Base-by-base conservation (phyloP, 108 stramenopile species). In the Cyclotella kingstonii region DNA sequence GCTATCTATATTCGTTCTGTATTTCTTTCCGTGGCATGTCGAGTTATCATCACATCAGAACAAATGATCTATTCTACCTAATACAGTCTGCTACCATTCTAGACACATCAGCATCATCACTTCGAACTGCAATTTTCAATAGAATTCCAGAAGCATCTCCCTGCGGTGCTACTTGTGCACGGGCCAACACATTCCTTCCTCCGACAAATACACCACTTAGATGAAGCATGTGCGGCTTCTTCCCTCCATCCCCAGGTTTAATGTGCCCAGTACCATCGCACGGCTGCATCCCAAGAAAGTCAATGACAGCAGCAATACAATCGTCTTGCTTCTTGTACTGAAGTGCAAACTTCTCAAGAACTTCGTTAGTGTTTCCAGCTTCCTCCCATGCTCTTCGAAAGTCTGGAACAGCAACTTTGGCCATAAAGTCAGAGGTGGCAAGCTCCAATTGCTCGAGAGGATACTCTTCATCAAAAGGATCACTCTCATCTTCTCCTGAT, bases 191-290 rank as follows among this genome's bases (percentile, higher is more conserved):
- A 7, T 68, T 66, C 33, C 46, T 62, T 34, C 82, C 83, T 11
- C 90, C 92, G 2, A 89, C 82, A 70, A 89, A 88, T 0, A 84
- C 79, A n/a, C 92, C 90, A 45, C 83, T 85, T 14, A 90, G 68
- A 66, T 90, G 89, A 21, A 91, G 67, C 57, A 87, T 76, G 60
- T 90, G 89, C 18, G 85, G 82, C 68, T 84, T 93, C 38, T 76
- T 69, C n/a, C 77, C 80, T 17, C 73, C 73, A 39, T 74, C 73
- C 4, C 73, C 73, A n/a, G 79, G 64, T 58, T 83, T 82, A 21
- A 71, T 82, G 15, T 56, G 70, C 3, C 73, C 73, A 7, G 91
- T 93, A 12, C 87, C 88, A 63, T 94, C 93, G 63, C 89, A 91
- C 23, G 90, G 58, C 52, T 83, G 81, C 90, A 96, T 89, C 11